Conservation (phyloP, 345 rosid genomes). For the Noccaea caerulescens region DNA sequence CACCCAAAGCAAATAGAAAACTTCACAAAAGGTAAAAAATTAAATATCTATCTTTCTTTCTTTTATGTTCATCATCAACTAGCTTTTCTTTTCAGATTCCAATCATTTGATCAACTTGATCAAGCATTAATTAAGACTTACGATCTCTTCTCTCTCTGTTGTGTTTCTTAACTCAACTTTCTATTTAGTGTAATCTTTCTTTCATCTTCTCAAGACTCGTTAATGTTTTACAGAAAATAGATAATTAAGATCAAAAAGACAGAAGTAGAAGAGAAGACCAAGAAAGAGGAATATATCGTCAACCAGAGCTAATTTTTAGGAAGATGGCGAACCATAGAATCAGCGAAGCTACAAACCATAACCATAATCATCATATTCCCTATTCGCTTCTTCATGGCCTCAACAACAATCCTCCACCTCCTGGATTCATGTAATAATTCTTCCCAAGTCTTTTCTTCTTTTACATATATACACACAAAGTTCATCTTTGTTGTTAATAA, state of each 20-base stretch:
- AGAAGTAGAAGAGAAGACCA: constrained; percentile 44
- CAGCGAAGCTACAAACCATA: constrained; percentile 70
- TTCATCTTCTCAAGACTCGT: constrained; percentile 17
- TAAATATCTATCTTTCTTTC: constrained; percentile 23
- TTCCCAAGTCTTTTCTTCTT: neutral
- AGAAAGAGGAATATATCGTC: constrained; percentile 27
- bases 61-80: constrained; percentile 48
- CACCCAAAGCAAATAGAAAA: constrained; percentile 36
- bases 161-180: constrained; percentile 3
- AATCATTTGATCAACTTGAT: constrained; percentile 34
- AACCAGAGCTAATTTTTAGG: constrained; percentile 18
- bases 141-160: neutral
- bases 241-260: neutral
- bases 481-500: neutral
- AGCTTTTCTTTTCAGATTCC: constrained; percentile 33
- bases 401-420: constrained; percentile 53
- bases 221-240: constrained; percentile 40
- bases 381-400: constrained; percentile 76
- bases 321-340: constrained; percentile 76
- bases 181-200: constrained; percentile 20
- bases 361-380: constrained; percentile 68
- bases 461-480: constrained; percentile 1
- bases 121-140: constrained; percentile 27
- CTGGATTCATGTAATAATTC: constrained; percentile 70
- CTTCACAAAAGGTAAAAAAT: constrained; percentile 43